Conservation (phyloP, 345 rosid genomes). For the Hibiscus syriacus region DNA sequence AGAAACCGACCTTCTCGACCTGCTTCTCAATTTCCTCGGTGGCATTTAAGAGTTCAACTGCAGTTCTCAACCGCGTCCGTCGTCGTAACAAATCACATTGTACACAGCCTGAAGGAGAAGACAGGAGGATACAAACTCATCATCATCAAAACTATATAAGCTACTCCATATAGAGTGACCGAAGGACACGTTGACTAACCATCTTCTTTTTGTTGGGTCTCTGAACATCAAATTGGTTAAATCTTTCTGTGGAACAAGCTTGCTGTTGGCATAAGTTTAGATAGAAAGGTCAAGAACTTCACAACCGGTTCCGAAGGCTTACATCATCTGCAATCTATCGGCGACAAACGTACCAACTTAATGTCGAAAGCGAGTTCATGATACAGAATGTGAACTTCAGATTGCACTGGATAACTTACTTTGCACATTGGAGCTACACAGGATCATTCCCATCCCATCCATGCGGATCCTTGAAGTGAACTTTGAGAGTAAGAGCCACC, state of each 20-base stretch:
- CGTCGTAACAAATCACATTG: constrained; percentile 68
- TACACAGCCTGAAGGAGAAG: constrained; percentile 47
- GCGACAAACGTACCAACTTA: constrained; percentile 15
- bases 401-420: constrained; percentile 31
- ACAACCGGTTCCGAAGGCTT: constrained; percentile 53
- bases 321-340: constrained; percentile 73
- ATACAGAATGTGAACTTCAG: neutral
- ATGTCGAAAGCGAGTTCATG: constrained; percentile 1
- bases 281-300: constrained; percentile 42
- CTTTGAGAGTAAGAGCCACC: constrained; percentile 89
- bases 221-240: constrained; percentile 63
- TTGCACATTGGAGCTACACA: constrained; percentile 96
- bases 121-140: neutral
- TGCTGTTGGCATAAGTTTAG: constrained; percentile 65
- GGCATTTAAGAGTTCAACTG: constrained; percentile 66
- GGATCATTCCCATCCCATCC: constrained; percentile 87
- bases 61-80: constrained; percentile 57
- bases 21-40: constrained; percentile 65
- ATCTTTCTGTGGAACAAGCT: constrained; percentile 71
- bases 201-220: constrained; percentile 59
- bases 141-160: neutral
- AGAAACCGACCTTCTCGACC: constrained; percentile 42
- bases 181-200: constrained; percentile 35
- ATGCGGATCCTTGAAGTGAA: constrained; percentile 58
- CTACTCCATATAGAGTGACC: neutral